Evolutionary conservation across 345 rosid genomes (phyloP), one percentile per base, ranked within the genome.

Genomic region (Arabidopsis thaliana): DNA sequence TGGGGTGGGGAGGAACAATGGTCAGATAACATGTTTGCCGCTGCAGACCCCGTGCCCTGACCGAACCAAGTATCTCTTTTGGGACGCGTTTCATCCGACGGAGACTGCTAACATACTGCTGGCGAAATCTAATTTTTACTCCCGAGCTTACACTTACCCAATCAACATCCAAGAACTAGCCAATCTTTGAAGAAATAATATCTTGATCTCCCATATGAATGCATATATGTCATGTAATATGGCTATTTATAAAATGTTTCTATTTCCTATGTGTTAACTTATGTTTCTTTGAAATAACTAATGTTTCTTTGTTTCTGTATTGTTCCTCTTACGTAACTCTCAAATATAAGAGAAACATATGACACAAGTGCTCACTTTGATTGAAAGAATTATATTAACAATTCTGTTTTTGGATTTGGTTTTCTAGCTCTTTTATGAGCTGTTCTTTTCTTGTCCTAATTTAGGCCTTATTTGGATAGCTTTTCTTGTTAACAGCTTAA

Each of bases 81-180:
- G 97, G 98, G 98, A 91, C 57, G 97, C 97, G 12, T 93, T 93
- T 67, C 98, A 93, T 73, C 98, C 94, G 4, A 91, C 98, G 0
- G 98, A 93, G 66, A 13, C 59, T 1, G 93, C 96, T 1, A 93
- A 91, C 13, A 72, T 87, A 53, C 4, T 80, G 34, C 73, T 88
- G 1, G 97, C 96, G 5, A 84, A 86, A 65, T 42, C 87, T 16
- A 79, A 96, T 14, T 94, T 61, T 55, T 59, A 49, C 36, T 75
- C 95, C 4, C 78, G 69, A 11, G 62, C 86, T 0, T 93, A 86
- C 72, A 76, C 90, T 5, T 86, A 88, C 58, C 97, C 98, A 2
- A 87, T 86, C 37, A 91, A 71, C 72, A 89, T 94, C 57, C 94
- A 87, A 58, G 91, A 88, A 73, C 59, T 94, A 71, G 91, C 86